These are phyloP conservation scores for Gastrolobium bilobum DNA, from an alignment of 306 rosid species.

Conservation along the genomic window DNA sequence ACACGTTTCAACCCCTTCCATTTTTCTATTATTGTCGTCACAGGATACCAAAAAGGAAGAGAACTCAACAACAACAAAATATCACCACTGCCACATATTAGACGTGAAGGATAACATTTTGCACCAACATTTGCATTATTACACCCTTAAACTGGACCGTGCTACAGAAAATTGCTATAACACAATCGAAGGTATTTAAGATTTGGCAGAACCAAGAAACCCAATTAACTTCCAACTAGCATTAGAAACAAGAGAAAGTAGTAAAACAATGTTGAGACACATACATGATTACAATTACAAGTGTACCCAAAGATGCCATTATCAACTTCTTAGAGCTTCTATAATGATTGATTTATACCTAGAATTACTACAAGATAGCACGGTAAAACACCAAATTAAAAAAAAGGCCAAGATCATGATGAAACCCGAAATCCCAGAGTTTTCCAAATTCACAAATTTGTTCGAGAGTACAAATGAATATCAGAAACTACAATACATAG, in stretches of 20 bases:
- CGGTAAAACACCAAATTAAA: constrained; percentile 32
- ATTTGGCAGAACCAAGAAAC: constrained; percentile 3
- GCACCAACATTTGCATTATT: neutral
- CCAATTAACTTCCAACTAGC: neutral
- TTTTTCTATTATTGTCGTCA: neutral
- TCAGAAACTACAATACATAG: constrained; percentile 48
- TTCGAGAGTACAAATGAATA: constrained; percentile 54
- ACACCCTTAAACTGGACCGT: constrained; percentile 1
- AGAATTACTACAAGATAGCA: constrained; percentile 41
- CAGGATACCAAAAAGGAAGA: neutral
- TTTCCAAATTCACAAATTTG: constrained; percentile 55
- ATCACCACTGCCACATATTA: neutral
- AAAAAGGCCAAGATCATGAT: constrained; percentile 36
- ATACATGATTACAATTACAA: constrained; percentile 1
- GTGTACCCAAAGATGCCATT: neutral
- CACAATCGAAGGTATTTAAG: neutral
- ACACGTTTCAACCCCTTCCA: neutral
- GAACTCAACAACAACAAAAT: no score
- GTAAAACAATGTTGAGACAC: neutral
- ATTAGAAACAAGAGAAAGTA: neutral
- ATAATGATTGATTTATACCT: constrained; percentile 29
- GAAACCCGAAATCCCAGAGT: constrained; percentile 42
- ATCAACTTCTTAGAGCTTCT: constrained; percentile 31
- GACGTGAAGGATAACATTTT: neutral
- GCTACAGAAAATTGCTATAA: neutral